Conservation (phyloP, 2,329 filamentous ascomycete species). For the Penicillium corylophilum region DNA sequence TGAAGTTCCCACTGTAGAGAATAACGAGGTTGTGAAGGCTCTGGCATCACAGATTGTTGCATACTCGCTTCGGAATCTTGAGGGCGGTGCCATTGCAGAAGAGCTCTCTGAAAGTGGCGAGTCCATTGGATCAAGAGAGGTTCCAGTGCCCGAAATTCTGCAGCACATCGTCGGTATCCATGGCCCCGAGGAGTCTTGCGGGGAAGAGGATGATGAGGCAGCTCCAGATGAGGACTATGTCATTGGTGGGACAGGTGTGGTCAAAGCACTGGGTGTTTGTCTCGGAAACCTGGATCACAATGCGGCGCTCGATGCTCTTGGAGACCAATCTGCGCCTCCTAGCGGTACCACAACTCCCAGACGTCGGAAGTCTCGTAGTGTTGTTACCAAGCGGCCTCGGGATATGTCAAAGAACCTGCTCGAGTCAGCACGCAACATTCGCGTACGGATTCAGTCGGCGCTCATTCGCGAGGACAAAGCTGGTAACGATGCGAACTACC, state of each 20-base stretch:
- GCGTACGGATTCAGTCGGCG: constrained; percentile 77
- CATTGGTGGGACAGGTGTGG: constrained; percentile 90
- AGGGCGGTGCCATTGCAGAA: constrained; percentile 69
- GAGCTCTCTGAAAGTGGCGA: constrained; percentile 47
- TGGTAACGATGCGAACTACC: constrained; percentile 72
- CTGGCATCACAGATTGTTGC: constrained; percentile 20
- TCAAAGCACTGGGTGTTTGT: constrained; percentile 89
- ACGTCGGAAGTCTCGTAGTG: constrained; percentile 49
- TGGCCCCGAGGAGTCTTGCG: constrained; percentile 48
- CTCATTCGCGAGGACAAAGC: constrained; percentile 70
- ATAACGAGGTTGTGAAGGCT: constrained; percentile 60
- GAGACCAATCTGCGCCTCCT: constrained; percentile 42
- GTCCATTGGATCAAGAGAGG: constrained; percentile 46
- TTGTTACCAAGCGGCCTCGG: constrained; percentile 67
- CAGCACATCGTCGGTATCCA: constrained; percentile 78
- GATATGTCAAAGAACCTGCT: constrained; percentile 92
- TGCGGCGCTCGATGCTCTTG: constrained; percentile 34
- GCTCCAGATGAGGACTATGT: constrained; percentile 92
- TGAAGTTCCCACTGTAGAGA: constrained; percentile 76
- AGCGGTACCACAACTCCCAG: constrained; percentile 58
- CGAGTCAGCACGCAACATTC: constrained; percentile 83
- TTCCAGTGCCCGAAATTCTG: constrained; percentile 76
- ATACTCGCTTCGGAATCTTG: constrained; percentile 85
- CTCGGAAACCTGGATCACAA: constrained; percentile 71
- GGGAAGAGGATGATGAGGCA: constrained; percentile 61